A percentile compares a stretch with the other conserved stretches of the same genome.
phyloP scores from a whole-genome alignment of 106 monocot species.

The Acorus gramineus region DNA sequence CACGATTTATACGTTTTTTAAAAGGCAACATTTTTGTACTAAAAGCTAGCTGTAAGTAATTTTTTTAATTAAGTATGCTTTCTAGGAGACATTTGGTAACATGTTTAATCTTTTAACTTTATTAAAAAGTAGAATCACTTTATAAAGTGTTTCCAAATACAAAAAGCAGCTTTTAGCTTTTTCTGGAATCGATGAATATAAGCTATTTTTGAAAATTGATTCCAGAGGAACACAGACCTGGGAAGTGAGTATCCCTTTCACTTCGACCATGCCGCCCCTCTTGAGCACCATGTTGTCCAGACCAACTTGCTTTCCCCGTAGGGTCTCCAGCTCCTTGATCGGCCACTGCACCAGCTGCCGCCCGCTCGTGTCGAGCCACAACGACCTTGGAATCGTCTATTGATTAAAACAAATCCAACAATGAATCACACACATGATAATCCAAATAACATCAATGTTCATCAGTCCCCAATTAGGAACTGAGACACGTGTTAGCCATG shows the following conservation, averaged over 20 bases:
- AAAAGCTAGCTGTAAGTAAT: too few species aligned
- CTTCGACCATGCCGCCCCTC: slow-evolving; percentile 4
- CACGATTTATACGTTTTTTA: too few species aligned
- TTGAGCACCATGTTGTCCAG: neutral
- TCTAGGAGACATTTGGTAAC: too few species aligned
- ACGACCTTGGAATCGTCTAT: slow-evolving; percentile 17
- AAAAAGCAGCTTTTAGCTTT: too few species aligned
- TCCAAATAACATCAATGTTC: neutral
- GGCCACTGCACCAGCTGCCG: slow-evolving; percentile 32
- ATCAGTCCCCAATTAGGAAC: neutral
- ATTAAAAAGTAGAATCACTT: too few species aligned
- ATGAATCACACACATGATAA: neutral
- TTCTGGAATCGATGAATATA: neutral
- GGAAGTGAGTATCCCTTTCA: slow-evolving; percentile 9
- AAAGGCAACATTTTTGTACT: too few species aligned
- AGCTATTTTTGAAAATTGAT: neutral
- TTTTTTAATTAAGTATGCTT: too few species aligned
- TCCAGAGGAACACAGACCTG: neutral
- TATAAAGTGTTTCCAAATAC: too few species aligned
- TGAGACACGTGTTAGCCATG: neutral
- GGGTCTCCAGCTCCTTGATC: slow-evolving; percentile 14
- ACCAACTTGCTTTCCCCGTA: slow-evolving; percentile 10
- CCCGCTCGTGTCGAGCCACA: slow-evolving; percentile 18
- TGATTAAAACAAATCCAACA: neutral
- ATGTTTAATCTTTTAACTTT: neutral